These are phyloP conservation scores for Fusarium staphyleae DNA, from an alignment of 2,329 filamentous ascomycete genomes.

Conservation along the genomic window DNA sequence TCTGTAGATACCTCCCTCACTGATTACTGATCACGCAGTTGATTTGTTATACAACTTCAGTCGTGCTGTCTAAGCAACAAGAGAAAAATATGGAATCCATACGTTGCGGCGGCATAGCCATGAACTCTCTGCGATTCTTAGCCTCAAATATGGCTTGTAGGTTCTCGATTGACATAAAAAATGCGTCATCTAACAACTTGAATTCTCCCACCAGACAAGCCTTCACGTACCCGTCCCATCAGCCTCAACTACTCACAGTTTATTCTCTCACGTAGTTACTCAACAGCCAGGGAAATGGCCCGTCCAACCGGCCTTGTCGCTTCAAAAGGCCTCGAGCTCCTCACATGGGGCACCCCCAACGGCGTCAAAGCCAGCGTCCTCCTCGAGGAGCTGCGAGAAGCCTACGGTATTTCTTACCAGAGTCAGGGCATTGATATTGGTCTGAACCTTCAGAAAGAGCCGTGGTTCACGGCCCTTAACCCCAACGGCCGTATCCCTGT, in stretches of 20 bases:
- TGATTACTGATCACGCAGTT: no score
- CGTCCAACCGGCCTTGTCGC: constrained; percentile 63
- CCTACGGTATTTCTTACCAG: constrained; percentile 67
- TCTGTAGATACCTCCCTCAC: no score
- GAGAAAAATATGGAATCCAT: constrained; percentile 4
- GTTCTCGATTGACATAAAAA: background rate
- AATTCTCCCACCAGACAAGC: background rate
- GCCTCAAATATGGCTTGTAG: background rate
- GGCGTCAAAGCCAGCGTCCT: constrained; percentile 66
- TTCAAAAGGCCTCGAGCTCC: constrained; percentile 69
- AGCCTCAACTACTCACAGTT: background rate
- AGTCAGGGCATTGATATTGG: constrained; percentile 65
- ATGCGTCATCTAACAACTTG: background rate
- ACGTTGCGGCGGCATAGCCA: background rate
- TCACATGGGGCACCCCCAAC: constrained; percentile 64
- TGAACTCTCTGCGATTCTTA: background rate
- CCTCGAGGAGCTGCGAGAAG: constrained; percentile 71
- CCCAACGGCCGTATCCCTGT: constrained; percentile 73
- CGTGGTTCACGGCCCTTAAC: constrained; percentile 68
- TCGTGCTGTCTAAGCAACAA: no score
- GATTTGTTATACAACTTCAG: no score
- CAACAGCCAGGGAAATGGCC: constrained; percentile 32
- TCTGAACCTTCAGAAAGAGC: constrained; percentile 71
- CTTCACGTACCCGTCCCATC: background rate
- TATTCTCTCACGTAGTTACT: constrained; percentile 2